Conservation (phyloP, 495 filamentous ascomycete genomes). For the Cairneyella variabilis region DNA sequence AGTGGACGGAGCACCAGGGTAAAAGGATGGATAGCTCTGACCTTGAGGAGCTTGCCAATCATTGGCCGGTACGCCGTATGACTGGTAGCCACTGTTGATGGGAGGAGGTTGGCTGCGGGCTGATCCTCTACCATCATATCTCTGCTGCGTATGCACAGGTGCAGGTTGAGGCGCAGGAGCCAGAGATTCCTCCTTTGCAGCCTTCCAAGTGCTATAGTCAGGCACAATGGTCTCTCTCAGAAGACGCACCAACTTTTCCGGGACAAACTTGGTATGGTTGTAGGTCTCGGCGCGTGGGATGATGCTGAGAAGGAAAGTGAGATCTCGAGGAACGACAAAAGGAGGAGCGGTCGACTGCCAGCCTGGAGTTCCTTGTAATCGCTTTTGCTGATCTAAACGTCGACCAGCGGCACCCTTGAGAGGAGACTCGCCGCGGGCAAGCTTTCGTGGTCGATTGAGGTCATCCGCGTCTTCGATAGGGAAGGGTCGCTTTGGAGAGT, state of each 20-base stretch:
- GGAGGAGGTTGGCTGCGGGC: constrained; percentile 12
- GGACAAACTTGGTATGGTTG: constrained; percentile 57
- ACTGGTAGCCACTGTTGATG: not conserved
- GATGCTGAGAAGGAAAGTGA: constrained; percentile 77
- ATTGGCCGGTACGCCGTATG: constrained; percentile 1
- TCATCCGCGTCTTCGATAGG: constrained; percentile 27
- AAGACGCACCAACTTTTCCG: constrained; percentile 69
- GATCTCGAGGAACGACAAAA: constrained; percentile 67
- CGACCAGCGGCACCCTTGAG: constrained; percentile 81
- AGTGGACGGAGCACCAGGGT: not conserved
- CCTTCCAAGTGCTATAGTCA: constrained; percentile 33
- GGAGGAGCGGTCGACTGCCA: constrained; percentile 30
- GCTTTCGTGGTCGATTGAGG: constrained; percentile 67
- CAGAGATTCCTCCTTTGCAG: constrained; percentile 18
- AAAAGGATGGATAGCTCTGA: not conserved
- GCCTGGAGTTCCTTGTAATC: constrained; percentile 42
- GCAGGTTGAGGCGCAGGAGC: constrained; percentile 4
- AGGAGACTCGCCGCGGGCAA: constrained; percentile 77
- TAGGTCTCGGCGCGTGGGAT: constrained; percentile 77
- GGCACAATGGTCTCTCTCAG: constrained; percentile 65
- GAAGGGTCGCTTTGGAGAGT: constrained; percentile 74
- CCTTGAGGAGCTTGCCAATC: not conserved
- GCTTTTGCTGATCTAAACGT: constrained; percentile 73
- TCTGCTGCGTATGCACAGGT: too few species aligned
- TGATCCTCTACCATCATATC: constrained; percentile 19